A percentile compares a stretch with the other conserved stretches of the same genome.
Conservation (phyloP, 2,329 filamentous ascomycete species). For the Endoconidiophora laricicola region DNA sequence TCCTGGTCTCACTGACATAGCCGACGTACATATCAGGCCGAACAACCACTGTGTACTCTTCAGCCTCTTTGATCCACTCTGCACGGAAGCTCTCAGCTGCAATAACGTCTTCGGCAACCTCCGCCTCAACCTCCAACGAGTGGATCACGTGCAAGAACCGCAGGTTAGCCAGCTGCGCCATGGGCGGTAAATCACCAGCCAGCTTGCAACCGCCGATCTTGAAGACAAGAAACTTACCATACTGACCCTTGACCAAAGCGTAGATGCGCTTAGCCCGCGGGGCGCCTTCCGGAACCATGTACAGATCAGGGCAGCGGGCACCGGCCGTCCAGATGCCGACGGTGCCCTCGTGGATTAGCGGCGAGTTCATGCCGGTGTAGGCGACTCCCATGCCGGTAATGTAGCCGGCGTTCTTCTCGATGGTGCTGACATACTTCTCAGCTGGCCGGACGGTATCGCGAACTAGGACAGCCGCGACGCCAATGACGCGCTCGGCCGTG, state of each 20-base stretch:
- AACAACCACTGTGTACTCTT: slow-evolving; percentile 21
- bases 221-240: slow-evolving; percentile 21
- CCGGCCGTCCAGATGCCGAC: slow-evolving; percentile 24
- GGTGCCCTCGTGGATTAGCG: slow-evolving; percentile 20
- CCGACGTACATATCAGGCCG: slow-evolving; percentile 27
- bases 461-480: slow-evolving; percentile 29
- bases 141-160: slow-evolving; percentile 3
- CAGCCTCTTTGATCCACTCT: slow-evolving; percentile 18
- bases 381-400: slow-evolving; percentile 30
- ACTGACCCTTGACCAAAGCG: slow-evolving; percentile 16
- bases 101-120: neutral
- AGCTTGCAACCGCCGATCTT: slow-evolving; percentile 9
- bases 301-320: slow-evolving; percentile 23
- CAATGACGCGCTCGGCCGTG: slow-evolving; percentile 28
- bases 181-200: neutral
- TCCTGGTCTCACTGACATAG: slow-evolving; percentile 17
- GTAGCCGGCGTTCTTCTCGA: slow-evolving; percentile 30
- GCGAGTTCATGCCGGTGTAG: slow-evolving; percentile 22
- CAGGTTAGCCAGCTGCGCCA: neutral
- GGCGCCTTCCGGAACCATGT: slow-evolving; percentile 14
- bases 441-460: slow-evolving; percentile 28
- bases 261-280: slow-evolving; percentile 19
- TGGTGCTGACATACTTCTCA: slow-evolving; percentile 29
- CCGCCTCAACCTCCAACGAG: neutral
- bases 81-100: slow-evolving; percentile 17